Evolutionary conservation across 2,329 filamentous ascomycete genomes (phyloP), one percentile per base, ranked within the genome.

Genomic region (Leptosphaerulina australis): DNA sequence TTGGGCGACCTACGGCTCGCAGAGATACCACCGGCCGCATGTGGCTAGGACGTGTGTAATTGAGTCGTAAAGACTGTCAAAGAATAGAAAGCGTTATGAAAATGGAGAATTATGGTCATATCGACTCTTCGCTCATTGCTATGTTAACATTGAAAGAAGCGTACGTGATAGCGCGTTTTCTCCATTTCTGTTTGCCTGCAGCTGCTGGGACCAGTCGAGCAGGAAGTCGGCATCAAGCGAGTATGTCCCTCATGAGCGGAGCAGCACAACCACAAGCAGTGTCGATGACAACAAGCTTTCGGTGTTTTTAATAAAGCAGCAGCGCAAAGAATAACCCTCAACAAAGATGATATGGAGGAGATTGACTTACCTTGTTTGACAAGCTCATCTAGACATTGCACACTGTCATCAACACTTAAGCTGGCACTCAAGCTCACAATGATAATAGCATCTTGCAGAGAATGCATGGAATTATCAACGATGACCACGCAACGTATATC

Each of bases 301-400:
- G 1, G 45, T 64, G 11, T 36, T 64, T 0, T 58, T 50, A 2
- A 20, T 28, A 1, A 63, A 66, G 39, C 49, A 54, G 1, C 33
- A 29, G 3, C 37, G 44, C 5, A 21, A 37, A 24, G 14, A 12
- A 3, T 29, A 37, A 50, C 36, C 0, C 9, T 58, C 2, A 40
- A 62, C 7, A 41, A 61, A 40, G n/a, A 52, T n/a, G 59, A 58
- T 1, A n/a, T 45, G 0, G 60, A 62, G 44, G 46, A 44, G 1
- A 43, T 65, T 7, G 62, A 65, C 30, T 7, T 60, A 65, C 30
- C 44, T 65, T 26, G 64, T 59, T 6, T 64, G 40, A 58, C 11
- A 14, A 5, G 18, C 1, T 11, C 14, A 8, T 11, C 10, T 26
- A 12, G 11, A 15, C 20, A 15, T 12, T 11, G 20, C 20, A 18